phyloP scores from a whole-genome alignment of 164 flowering plant species.

The Tetrastigma voinierianum region DNA sequence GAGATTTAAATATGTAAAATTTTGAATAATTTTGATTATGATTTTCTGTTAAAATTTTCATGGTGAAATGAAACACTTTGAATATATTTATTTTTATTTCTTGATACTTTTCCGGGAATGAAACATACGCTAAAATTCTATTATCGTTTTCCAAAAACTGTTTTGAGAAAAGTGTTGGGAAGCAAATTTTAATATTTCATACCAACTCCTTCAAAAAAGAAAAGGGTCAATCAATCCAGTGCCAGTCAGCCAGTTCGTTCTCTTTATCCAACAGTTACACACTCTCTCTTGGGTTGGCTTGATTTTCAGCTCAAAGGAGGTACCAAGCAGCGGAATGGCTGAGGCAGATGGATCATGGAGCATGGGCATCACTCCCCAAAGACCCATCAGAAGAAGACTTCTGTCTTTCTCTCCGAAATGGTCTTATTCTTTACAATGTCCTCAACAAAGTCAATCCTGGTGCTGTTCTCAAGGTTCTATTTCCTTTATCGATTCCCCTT shows the following conservation, averaged over 20 bases:
- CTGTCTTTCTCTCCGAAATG: slow-evolving; percentile 73
- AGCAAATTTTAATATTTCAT: too few species aligned
- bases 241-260: too few species aligned
- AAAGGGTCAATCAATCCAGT: neutral
- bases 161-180: too few species aligned
- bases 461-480: slow-evolving; percentile 68
- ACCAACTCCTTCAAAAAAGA: neutral
- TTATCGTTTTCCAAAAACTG: too few species aligned
- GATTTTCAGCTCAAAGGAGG: slow-evolving; percentile 58
- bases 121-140: too few species aligned
- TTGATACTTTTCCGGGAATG: too few species aligned
- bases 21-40: too few species aligned
- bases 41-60: too few species aligned
- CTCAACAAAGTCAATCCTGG: slow-evolving; percentile 92
- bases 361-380: slow-evolving; percentile 42
- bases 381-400: slow-evolving; percentile 82
- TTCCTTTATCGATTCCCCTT: neutral
- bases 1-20: too few species aligned
- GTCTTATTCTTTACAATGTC: slow-evolving; percentile 86
- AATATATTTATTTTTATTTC: too few species aligned
- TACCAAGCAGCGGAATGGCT: slow-evolving; percentile 81
- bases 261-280: neutral
- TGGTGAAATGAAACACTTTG: too few species aligned
- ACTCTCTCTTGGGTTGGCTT: neutral
- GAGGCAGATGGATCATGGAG: slow-evolving; percentile 67